These are phyloP conservation scores for Dendrobium nobile DNA, from an alignment of 106 monocot species.

Conservation along the genomic window DNA sequence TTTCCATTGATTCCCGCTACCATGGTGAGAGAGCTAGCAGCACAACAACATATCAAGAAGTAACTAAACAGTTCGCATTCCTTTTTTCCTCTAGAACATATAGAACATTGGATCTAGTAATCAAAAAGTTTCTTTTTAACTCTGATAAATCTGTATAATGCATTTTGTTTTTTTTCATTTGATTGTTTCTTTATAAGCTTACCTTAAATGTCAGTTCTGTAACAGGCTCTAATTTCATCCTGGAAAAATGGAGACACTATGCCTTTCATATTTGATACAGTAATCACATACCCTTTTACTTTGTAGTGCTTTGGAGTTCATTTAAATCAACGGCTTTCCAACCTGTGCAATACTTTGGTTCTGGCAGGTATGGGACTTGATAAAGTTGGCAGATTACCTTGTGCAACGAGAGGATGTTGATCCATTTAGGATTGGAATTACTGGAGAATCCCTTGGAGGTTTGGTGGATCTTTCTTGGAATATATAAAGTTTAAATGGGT, in stretches of 20 bases:
- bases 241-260: conserved; percentile 88
- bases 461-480: neutral
- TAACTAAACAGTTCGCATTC: conserved; percentile 16
- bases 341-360: neutral
- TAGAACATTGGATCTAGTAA: neutral
- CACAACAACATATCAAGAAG: conserved; percentile 66
- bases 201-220: neutral
- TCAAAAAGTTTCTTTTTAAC: neutral
- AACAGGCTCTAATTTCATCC: conserved; percentile 73
- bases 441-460: conserved; percentile 99
- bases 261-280: conserved; percentile 98
- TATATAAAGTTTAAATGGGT: neutral
- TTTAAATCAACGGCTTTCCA: neutral
- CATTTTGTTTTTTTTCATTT: conserved; percentile 6
- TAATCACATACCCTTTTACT: conserved; percentile 14
- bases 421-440: conserved; percentile 76
- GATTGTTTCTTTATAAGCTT: neutral
- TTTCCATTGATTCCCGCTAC: conserved; percentile 94
- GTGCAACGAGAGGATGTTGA: conserved; percentile 74
- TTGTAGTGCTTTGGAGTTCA: neutral
- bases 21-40: conserved; percentile 89
- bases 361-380: conserved; percentile 87
- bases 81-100: neutral
- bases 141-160: neutral
- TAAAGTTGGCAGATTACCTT: conserved; percentile 93